Base-by-base conservation (phyloP, 192 early-diverging fungal genomes). In the Coemansia sp. region DNA sequence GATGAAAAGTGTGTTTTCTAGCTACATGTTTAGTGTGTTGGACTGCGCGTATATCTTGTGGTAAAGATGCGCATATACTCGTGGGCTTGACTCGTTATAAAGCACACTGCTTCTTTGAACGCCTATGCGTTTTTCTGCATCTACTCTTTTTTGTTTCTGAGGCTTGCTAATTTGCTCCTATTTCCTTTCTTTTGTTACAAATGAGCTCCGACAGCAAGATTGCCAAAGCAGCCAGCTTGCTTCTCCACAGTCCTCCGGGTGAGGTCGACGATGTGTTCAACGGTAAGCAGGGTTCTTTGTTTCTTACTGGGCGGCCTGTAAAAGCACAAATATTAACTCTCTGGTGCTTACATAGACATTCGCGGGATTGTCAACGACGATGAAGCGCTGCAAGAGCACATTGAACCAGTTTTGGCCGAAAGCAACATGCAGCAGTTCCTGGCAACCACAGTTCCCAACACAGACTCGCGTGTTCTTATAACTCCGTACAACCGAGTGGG, bases 181-280 rank as follows among this genome's bases (percentile, higher is more conserved):
- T 35, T 61, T 54, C 55, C 38, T 47, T 39, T 54, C 16, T 29
- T 19, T 26, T 54, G 32, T 26, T 54, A 19, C 22, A 52, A 55
- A 55, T 27, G 62, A 84, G 73, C 55, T 57, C 68, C 11, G 85
- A 89, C 59, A 85, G 89, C 58, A 89, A 86, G 68, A 82, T 93
- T 50, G 84, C 88, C 67, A 92, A 90, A 68, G 90, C 89, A 22
- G 84, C 87, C 23, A 69, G 82, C 23, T 90, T 97, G 62, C 81
- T 97, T 13, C 78, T 92, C 50, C 84, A 90, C 48, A 90, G 90
- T 57, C 97, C 97, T n/a, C 97, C 97, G 9, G 97, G 97, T 45
- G 94, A 99, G 85, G 86, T 97, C 8, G 92, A 92, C 80, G 93
- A 97, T 78, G 95, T 99, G 24, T 94, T 93, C 66, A 96, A 95